Percentiles rank a stretch among this genome's conserved stretches.
Evolutionary conservation across 805 yeast species (phyloP).

Genomic region (Ogataea nitratoaversa): DNA sequence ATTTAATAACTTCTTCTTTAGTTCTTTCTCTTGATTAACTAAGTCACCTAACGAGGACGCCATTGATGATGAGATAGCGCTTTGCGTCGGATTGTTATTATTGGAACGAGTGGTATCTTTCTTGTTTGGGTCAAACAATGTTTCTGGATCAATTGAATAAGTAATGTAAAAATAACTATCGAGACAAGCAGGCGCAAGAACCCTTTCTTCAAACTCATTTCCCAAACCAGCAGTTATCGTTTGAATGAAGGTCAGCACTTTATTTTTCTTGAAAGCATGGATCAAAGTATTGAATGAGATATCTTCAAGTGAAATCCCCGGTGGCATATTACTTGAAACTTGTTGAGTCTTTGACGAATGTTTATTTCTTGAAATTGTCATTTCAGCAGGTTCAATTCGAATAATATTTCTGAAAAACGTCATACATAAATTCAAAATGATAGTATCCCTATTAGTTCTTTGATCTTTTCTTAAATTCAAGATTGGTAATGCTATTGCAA

Average conservation of each 20-base stretch:
- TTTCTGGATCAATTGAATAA: conserved; percentile 48
- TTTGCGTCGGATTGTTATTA: too few relatives aligned
- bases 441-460: conserved; percentile 67
- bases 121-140: conserved; percentile 16
- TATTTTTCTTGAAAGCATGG: conserved; percentile 56
- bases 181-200: conserved; percentile 57
- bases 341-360: conserved; percentile 28
- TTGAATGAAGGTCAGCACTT: conserved; percentile 68
- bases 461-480: conserved; percentile 47
- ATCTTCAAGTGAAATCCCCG: conserved; percentile 59
- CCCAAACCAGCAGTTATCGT: conserved; percentile 66
- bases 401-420: conserved; percentile 75
- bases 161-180: conserved; percentile 67
- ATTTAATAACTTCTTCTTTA: conserved; percentile 33
- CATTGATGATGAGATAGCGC: too few relatives aligned
- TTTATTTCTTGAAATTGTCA: conserved; percentile 43
- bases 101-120: conserved; percentile 8
- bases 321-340: conserved; percentile 44
- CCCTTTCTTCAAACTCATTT: conserved; percentile 54
- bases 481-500: conserved; percentile 64
- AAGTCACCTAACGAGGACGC: conserved; percentile 43
- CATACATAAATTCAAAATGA: conserved; percentile 65
- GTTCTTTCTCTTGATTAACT: conserved; percentile 55
- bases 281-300: conserved; percentile 59
- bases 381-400: conserved; percentile 66